Percentiles rank a stretch among this genome's conserved stretches.
These are phyloP conservation scores for Penicillium malachiteum DNA, from an alignment of 495 filamentous ascomycete species.

Conservation along the genomic window DNA sequence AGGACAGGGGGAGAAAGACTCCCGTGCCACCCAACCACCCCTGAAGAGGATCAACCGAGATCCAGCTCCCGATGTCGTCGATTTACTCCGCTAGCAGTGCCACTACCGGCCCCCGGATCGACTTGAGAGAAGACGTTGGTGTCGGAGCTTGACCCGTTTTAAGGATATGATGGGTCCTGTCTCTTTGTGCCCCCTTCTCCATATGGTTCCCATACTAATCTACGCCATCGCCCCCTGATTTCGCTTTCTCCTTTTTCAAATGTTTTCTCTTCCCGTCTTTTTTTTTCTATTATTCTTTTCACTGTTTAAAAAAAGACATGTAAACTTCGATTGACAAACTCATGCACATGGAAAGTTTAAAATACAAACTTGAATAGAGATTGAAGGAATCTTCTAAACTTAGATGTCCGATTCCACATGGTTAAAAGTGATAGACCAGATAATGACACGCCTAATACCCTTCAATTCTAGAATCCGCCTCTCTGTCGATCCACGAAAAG, in stretches of 20 bases:
- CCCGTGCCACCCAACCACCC: slow-evolving; percentile 15
- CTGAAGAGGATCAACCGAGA: slow-evolving; percentile 41
- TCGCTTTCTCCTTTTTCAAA: neutral
- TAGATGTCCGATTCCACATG: too few relatives aligned
- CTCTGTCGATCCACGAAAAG: slow-evolving; percentile 3
- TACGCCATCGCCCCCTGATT: neutral
- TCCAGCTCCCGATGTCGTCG: slow-evolving; percentile 12
- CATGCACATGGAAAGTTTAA: too few relatives aligned
- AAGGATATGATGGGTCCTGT: too few relatives aligned
- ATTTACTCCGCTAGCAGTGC: slow-evolving; percentile 25
- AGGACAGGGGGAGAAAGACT: slow-evolving; percentile 4
- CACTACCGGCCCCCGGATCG: slow-evolving; percentile 32
- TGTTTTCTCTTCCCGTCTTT: too few relatives aligned
- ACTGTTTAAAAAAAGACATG: too few relatives aligned
- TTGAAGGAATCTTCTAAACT: too few relatives aligned
- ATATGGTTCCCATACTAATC: neutral
- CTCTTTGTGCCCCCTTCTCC: too few relatives aligned
- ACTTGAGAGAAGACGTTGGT: slow-evolving; percentile 5
- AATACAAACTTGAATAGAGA: too few relatives aligned
- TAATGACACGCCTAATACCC: slow-evolving; percentile 2
- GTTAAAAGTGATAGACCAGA: neutral
- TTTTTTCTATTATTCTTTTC: too few relatives aligned
- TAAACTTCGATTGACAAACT: too few relatives aligned
- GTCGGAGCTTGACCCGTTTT: neutral
- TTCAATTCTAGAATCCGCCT: neutral